phyloP scores from a whole-genome alignment of 2,329 filamentous ascomycete genomes.

The Aspergillus fumigatiaffinis region DNA sequence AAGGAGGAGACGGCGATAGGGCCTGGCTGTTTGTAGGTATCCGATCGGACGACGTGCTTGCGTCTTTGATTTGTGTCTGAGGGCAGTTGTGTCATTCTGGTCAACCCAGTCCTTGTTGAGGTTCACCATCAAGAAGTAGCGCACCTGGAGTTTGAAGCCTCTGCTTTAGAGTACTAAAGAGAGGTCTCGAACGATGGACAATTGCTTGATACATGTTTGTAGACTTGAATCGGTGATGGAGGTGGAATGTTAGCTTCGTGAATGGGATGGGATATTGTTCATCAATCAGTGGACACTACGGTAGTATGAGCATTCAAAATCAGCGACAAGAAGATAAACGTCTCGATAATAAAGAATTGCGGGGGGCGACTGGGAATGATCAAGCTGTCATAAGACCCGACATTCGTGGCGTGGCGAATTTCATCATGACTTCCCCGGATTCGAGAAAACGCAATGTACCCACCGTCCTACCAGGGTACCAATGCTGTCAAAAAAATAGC shows the following conservation, averaged over 20 bases:
- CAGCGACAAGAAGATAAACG: not conserved
- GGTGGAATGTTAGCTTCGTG: not conserved
- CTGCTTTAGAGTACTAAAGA: not conserved
- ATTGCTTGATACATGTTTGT: not conserved
- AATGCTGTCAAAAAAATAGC: not conserved
- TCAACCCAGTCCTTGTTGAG: not conserved
- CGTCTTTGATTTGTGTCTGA: not conserved
- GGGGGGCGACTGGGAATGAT: not conserved
- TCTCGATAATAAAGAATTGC: not conserved
- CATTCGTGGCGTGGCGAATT: not conserved
- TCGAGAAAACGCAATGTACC: not conserved
- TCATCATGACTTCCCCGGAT: not conserved
- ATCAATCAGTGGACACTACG: not conserved
- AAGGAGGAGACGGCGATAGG: constrained; percentile 4
- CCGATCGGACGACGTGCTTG: not conserved
- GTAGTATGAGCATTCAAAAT: not conserved
- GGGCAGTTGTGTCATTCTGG: not conserved
- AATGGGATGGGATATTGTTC: not conserved
- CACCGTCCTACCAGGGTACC: not conserved
- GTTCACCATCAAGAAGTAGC: not conserved
- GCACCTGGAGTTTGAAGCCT: not conserved
- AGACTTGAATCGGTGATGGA: not conserved
- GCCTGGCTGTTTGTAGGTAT: not conserved
- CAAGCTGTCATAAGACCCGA: not conserved
- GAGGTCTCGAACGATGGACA: not conserved